Percentiles rank a stretch among this genome's conserved stretches.
Evolutionary conservation across 2,329 filamentous ascomycete genomes (phyloP).

Genomic region (Coleophoma cylindrospora): DNA sequence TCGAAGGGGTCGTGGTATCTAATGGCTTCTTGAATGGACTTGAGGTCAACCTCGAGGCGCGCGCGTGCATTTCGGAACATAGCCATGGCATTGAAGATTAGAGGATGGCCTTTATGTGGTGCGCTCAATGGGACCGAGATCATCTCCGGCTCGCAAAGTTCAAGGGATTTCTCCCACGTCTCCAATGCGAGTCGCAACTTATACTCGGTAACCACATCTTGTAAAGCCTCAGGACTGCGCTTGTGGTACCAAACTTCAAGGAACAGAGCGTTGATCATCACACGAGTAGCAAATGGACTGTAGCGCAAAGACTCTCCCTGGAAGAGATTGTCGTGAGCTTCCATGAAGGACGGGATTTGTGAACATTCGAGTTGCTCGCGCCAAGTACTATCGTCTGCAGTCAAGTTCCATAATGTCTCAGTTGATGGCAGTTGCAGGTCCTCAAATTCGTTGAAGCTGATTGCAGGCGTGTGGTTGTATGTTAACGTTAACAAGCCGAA

Average conservation of each 20-base stretch:
- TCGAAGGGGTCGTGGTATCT: conserved; percentile 97
- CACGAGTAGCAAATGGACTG: conserved; percentile 92
- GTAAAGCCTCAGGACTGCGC: conserved; percentile 92
- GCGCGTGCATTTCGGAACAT: conserved; percentile 92
- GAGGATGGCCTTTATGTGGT: conserved; percentile 89
- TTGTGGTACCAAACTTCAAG: conserved; percentile 99
- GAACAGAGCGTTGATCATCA: conserved; percentile 98
- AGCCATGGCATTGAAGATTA: conserved; percentile 97
- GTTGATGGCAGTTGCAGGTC: conserved; percentile 88
- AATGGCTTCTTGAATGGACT: conserved; percentile 87
- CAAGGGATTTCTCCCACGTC: conserved; percentile 97
- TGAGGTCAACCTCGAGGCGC: conserved; percentile 89
- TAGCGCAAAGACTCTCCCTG: conserved; percentile 87
- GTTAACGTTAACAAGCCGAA: conserved; percentile 92
- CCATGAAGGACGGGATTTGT: conserved; percentile 79
- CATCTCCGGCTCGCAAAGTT: conserved; percentile 86
- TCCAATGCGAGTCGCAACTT: conserved; percentile 92
- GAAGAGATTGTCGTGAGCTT: conserved; percentile 92
- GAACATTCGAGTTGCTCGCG: conserved; percentile 69
- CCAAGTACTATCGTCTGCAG: conserved; percentile 78
- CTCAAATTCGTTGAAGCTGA: conserved; percentile 98
- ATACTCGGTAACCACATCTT: conserved; percentile 97
- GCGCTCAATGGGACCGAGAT: conserved; percentile 86
- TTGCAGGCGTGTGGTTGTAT: conserved; percentile 96
- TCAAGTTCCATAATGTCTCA: conserved; percentile 89